Evolutionary conservation across 495 filamentous ascomycete species (phyloP).

Genomic region (Hypomontagnella submonticulosa): DNA sequence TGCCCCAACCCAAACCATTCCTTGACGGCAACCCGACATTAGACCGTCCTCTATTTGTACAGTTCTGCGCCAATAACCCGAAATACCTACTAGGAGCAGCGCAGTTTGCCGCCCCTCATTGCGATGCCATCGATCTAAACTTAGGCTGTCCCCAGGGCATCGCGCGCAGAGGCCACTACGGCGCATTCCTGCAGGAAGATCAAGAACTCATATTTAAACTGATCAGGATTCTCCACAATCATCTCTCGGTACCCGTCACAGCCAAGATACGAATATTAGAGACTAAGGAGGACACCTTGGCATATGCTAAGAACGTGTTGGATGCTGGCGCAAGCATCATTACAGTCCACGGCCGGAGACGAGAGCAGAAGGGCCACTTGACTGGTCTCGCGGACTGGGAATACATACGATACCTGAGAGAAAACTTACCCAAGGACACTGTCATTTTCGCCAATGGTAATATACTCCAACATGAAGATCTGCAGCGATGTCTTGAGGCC

Average conservation of each 20-base stretch:
- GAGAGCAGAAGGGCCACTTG: slow-evolving; percentile 96
- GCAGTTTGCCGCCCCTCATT: slow-evolving; percentile 78
- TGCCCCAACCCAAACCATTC: slow-evolving; percentile 51
- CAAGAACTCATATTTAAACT: slow-evolving; percentile 81
- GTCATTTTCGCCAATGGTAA: slow-evolving; percentile 98
- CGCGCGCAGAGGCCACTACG: slow-evolving; percentile 88
- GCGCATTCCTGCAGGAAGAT: slow-evolving; percentile 94
- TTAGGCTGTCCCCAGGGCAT: slow-evolving; percentile 99
- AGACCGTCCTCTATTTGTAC: slow-evolving; percentile 92
- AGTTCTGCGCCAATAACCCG: slow-evolving; percentile 95
- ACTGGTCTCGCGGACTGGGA: slow-evolving; percentile 95
- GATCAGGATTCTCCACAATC: slow-evolving; percentile 78
- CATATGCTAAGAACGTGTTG: slow-evolving; percentile 89
- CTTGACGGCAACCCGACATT: slow-evolving; percentile 86
- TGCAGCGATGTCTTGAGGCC: slow-evolving; percentile 79
- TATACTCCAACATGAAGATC: slow-evolving; percentile 82
- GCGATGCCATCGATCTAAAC: slow-evolving; percentile 96
- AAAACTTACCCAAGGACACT: slow-evolving; percentile 84
- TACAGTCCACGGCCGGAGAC: slow-evolving; percentile 86
- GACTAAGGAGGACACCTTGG: slow-evolving; percentile 83
- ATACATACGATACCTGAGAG: slow-evolving; percentile 80
- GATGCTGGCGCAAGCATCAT: slow-evolving; percentile 90
- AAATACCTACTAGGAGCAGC: slow-evolving; percentile 81
- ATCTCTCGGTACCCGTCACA: slow-evolving; percentile 84
- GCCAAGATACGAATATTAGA: slow-evolving; percentile 95